Evolutionary conservation across 148 eudicot species (phyloP).

Genomic region (Rheum nobile): DNA sequence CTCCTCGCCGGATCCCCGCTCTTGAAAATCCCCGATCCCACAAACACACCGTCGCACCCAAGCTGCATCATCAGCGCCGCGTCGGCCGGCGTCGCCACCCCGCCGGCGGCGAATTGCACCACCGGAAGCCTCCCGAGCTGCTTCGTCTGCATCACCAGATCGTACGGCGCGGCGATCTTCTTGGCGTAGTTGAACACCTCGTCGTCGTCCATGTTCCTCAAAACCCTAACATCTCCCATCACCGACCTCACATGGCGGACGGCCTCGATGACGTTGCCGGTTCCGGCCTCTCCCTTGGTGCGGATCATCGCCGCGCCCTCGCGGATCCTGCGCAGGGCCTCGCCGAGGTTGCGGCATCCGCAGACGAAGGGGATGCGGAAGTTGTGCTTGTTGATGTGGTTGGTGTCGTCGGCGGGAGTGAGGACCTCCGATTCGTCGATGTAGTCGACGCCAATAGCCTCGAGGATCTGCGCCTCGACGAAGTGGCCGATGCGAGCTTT

Average conservation of each 20-base stretch:
- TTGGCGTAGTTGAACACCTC: conserved; percentile 74
- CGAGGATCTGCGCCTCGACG: conserved; percentile 88
- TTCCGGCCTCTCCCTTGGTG: conserved; percentile 93
- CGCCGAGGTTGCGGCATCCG: conserved; percentile 84
- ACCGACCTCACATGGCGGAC: conserved; percentile 75
- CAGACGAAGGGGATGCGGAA: conserved; percentile 86
- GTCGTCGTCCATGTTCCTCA: conserved; percentile 83
- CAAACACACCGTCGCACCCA: conserved; percentile 84
- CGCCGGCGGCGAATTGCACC: conserved; percentile 90
- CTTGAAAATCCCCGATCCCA: conserved; percentile 80
- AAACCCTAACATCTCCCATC: conserved; percentile 56
- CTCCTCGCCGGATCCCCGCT: conserved; percentile 61
- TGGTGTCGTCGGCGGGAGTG: conserved; percentile 68
- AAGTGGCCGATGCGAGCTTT: conserved; percentile 90
- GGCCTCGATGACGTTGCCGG: conserved; percentile 69
- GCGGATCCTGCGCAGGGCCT: conserved; percentile 66
- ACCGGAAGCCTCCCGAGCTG: conserved; percentile 86
- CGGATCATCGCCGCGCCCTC: conserved; percentile 97
- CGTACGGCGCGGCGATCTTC: conserved; percentile 63
- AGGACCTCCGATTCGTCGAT: conserved; percentile 84
- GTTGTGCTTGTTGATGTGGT: conserved; percentile 88
- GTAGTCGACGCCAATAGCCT: conserved; percentile 74
- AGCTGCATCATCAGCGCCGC: conserved; percentile 96
- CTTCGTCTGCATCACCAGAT: conserved; percentile 77
- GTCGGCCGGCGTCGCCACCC: conserved; percentile 84